Base-by-base conservation (phyloP, 306 rosid genomes). In the Sicyos baderoa region DNA sequence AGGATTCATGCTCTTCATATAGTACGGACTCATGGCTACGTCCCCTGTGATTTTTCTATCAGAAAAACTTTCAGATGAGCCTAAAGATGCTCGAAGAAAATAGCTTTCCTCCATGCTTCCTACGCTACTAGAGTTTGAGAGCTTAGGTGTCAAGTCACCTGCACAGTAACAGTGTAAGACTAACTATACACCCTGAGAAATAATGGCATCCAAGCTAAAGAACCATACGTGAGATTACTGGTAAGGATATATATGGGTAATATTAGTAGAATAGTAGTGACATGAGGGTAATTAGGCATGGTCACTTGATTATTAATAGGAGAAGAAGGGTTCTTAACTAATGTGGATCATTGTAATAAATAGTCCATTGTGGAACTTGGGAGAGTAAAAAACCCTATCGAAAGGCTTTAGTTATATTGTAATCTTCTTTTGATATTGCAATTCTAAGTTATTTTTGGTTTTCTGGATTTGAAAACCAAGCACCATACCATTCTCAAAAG, bases 21-120 rank as follows among this genome's bases (percentile, higher is more conserved):
- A 88, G 86, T 86, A 94, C n/a, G 95, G 91, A 74, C 85, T 84
- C 91, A 88, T 80, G 75, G 82, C 74, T 76, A 84, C 72, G 73
- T 90, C 96, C 74, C 88, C 94, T 25, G 77, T 76, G 78, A 78
- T 84, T 84, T 91, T 90, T 72, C 90, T 86, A 49, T 88, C 97
- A 16, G 86, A 85, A 54, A 79, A 73, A 79, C 81, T 80, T 76
- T 84, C 90, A 10, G 96, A 88, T 42, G 96, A 86, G 76, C 86
- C 97, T 81, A 94, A 81, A 60, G 99, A 94, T 75, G 96, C 96
- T 84, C 88, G 99, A 76, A 94, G 96, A 82, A 67, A 90, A 79
- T 90, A 84, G 89, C 99, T 88, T 84, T 90, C 99, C 84, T 94
- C 97, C 90, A 85, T 76, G 87, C 86, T 90, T 58, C 90, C 99